Conservation (phyloP, 1,284 basidiomycete genomes). For the Tylopilus sp. region DNA sequence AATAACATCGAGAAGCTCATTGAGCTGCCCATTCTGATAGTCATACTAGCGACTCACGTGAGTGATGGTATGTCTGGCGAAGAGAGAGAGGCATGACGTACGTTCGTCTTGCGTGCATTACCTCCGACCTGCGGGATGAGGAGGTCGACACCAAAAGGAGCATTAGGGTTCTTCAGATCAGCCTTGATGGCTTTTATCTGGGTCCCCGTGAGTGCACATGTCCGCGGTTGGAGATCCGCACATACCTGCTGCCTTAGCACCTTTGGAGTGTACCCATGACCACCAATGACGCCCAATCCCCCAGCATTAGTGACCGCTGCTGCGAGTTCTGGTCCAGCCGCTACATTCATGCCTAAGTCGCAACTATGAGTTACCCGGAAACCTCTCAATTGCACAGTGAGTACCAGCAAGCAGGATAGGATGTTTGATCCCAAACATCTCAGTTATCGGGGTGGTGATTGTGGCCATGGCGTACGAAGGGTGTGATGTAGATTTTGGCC, state of each 20-base stretch:
- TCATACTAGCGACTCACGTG: constrained; percentile 49
- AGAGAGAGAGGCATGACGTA: constrained; percentile 35
- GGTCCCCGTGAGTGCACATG: constrained; percentile 3
- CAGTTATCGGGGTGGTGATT: constrained; percentile 74
- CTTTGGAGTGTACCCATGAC: constrained; percentile 77
- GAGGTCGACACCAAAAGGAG: constrained; percentile 85
- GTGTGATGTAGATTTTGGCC: neutral
- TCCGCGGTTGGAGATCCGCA: neutral
- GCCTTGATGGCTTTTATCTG: constrained; percentile 75
- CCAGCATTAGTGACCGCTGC: constrained; percentile 83
- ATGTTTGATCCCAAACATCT: constrained; percentile 83
- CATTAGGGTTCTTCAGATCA: constrained; percentile 62
- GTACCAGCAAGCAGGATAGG: constrained; percentile 81
- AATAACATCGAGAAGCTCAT: constrained; percentile 81
- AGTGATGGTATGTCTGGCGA: neutral
- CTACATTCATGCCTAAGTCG: constrained; percentile 74
- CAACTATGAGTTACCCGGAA: constrained; percentile 1
- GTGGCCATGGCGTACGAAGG: constrained; percentile 19
- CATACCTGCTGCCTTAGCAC: constrained; percentile 64
- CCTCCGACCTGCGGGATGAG: constrained; percentile 81
- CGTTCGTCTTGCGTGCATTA: constrained; percentile 81
- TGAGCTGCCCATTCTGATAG: constrained; percentile 76
- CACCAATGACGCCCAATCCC: constrained; percentile 85
- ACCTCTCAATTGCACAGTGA: constrained; percentile 1
- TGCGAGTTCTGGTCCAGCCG: constrained; percentile 82